Percentiles rank a stretch among this genome's conserved stretches.
These are phyloP conservation scores for Ogataea glucozyma DNA, from an alignment of 805 yeast genomes.

Conservation along the genomic window DNA sequence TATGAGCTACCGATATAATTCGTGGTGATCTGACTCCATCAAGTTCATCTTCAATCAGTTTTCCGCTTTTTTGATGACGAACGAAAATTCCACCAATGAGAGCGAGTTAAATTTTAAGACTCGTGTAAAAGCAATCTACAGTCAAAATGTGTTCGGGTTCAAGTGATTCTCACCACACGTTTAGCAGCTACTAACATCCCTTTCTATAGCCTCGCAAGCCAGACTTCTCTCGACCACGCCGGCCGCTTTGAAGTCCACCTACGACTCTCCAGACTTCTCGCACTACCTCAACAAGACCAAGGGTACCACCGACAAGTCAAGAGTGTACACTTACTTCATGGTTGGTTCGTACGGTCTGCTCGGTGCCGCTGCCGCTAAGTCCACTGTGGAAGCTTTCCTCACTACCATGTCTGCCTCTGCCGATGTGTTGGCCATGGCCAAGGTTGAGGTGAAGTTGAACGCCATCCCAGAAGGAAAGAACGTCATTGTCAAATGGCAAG, in stretches of 20 bases:
- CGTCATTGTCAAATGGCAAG: conserved; percentile 99
- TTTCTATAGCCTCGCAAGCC: conserved; percentile 31
- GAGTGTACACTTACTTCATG: conserved; percentile 94
- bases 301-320: conserved; percentile 67
- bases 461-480: conserved; percentile 97
- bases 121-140: background rate
- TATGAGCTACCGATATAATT: no score
- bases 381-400: conserved; percentile 91
- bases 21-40: no score
- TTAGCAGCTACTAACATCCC: conserved; percentile 14
- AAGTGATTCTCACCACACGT: background rate
- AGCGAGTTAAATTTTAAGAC: conserved; percentile 17
- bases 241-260: conserved; percentile 63
- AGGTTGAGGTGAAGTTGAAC: conserved; percentile 93
- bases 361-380: conserved; percentile 92
- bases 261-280: conserved; percentile 89
- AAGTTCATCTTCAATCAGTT: no score
- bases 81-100: conserved; percentile 14
- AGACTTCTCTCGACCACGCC: conserved; percentile 56
- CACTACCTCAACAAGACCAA: conserved; percentile 71
- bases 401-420: conserved; percentile 97
- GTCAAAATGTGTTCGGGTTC: no score
- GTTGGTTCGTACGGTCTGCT: conserved; percentile 92
- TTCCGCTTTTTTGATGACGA: background rate
- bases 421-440: conserved; percentile 98